phyloP scores from a whole-genome alignment of 2,329 filamentous ascomycete species.

The Xylariales sp. region DNA sequence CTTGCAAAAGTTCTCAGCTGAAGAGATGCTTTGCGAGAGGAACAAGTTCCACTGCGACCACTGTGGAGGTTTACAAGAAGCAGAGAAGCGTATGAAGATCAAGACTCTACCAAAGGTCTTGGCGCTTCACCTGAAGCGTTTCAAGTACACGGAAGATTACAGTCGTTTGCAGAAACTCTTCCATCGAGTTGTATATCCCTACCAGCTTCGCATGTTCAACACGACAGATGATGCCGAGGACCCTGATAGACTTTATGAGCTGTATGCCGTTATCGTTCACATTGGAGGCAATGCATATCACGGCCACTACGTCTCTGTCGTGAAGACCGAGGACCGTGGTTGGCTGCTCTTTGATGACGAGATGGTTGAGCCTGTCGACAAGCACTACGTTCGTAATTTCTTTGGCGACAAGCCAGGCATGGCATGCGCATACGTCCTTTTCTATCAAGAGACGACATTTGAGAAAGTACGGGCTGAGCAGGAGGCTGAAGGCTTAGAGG shows the following conservation, averaged over 20 bases:
- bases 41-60: conserved; percentile 99
- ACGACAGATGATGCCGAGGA: conserved; percentile 94
- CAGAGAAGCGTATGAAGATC: conserved; percentile 99
- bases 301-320: conserved; percentile 94
- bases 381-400: conserved; percentile 93
- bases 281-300: conserved; percentile 97
- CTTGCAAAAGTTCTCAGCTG: conserved; percentile 90
- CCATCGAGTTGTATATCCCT: conserved; percentile 94
- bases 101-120: conserved; percentile 89
- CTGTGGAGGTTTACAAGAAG: conserved; percentile 93
- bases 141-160: conserved; percentile 97
- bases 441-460: conserved; percentile 87
- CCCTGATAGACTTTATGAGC: conserved; percentile 87
- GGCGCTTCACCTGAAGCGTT: conserved; percentile 89
- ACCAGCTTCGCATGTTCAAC: conserved; percentile 94
- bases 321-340: conserved; percentile 93
- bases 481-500: conserved; percentile 70
- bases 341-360: conserved; percentile 98
- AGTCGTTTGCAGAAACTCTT: conserved; percentile 94
- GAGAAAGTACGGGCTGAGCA: conserved; percentile 71
- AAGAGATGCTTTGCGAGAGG: conserved; percentile 96
- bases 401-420: conserved; percentile 90
- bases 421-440: conserved; percentile 93
- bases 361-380: conserved; percentile 96
- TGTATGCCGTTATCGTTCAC: conserved; percentile 96